Evolutionary conservation across 2,329 filamentous ascomycete species (phyloP), one percentile per base, ranked within the genome.

Genomic region (Aspergillus fumigatus): DNA sequence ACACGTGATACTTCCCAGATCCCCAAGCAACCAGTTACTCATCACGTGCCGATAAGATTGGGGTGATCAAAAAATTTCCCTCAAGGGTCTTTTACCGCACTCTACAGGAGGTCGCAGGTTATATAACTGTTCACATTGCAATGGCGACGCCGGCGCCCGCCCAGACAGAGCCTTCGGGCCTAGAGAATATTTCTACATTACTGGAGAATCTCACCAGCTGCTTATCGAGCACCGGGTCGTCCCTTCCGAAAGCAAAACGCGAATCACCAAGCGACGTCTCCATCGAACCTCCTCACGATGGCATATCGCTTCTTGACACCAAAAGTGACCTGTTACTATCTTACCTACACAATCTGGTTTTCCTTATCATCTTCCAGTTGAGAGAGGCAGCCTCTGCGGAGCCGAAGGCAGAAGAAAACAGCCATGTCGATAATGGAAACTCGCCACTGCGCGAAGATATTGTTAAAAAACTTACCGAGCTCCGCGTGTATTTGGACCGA

Each of bases 321-420:
- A 99, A 99, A 78, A 97, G 95, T 75, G 94, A 99, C 71, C 82
- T 99, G n/a, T 86, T 99, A 19, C 86, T 99, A 41, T 93, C 93
- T 3, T 99, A 99, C 75, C 81, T 99, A 0, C 93, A 99, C 68
- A 95, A 96, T 67, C 84, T 97, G 3, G 90, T 94, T 48, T 96
- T 96, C 65, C 79, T 96, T 43, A 88, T 96, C 48, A 79, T 96
- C 1, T 75, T 95, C 40, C 93, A 95, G 68, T 75, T 97, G 21
- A 85, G 90, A 35, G 65, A 57, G 85, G 86, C 69, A 59, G 74
- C 35, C 66, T 70, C 58, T 56, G 69, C 62, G 60, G 32, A 38
- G 32, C n/a, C 32, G 14, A 38, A 38, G 14, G 32, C 32, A 38
- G 56, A 47, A 61, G 48, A 77, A 50, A 65, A 68, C 6, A 70